Conservation (phyloP, 441 rosid genomes). For the Manihot esculenta region DNA sequence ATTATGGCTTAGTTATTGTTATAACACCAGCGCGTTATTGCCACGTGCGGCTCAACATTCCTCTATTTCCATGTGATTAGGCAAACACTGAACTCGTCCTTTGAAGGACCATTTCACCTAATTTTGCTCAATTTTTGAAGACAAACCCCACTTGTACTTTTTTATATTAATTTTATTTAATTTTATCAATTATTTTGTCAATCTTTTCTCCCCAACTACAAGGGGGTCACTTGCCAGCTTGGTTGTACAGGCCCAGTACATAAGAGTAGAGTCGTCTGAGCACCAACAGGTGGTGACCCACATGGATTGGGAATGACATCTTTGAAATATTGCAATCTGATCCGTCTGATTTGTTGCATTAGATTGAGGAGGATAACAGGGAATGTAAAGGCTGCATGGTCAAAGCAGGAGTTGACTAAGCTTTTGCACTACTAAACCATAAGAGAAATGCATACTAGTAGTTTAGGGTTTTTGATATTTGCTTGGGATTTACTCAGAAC, state of each 20-base stretch:
- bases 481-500: constrained; percentile 13
- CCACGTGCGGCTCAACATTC: no score
- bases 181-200: constrained; percentile 1
- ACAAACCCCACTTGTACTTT: neutral
- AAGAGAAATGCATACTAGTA: neutral
- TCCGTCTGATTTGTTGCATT: constrained; percentile 16
- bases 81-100: no score
- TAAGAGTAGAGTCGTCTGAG: no score
- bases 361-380: constrained; percentile 5
- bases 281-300: constrained; percentile 1
- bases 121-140: neutral
- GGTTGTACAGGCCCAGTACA: no score
- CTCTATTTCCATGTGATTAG: no score
- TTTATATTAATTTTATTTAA: no score
- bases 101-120: neutral
- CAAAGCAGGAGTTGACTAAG: neutral
- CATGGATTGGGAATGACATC: neutral
- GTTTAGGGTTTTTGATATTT: neutral
- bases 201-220: no score
- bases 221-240: neutral
- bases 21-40: no score
- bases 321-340: neutral
- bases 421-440: neutral
- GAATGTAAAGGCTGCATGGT: neutral
- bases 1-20: no score